Conservation (phyloP, 768 basidiomycete species). For the Amyloporia xantha region DNA sequence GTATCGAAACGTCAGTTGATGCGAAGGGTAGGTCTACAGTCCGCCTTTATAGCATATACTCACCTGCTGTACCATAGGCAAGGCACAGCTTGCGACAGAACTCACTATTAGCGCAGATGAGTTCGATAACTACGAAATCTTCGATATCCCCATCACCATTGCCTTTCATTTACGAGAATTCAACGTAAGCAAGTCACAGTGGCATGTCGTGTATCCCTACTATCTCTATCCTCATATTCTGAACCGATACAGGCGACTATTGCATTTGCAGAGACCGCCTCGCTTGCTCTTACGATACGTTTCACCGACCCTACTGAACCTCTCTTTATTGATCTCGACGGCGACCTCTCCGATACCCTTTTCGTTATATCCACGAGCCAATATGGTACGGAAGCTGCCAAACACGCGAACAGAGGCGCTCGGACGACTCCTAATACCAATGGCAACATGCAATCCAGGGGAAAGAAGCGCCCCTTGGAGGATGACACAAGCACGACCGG, state of each 20-base stretch:
- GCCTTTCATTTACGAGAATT: constrained; percentile 83
- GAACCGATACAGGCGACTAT: constrained; percentile 59
- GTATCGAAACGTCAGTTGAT: constrained; percentile 59
- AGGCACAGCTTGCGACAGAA: constrained; percentile 65
- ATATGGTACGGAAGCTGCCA: neutral
- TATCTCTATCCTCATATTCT: neutral
- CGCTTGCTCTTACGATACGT: constrained; percentile 57
- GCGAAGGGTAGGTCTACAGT: constrained; percentile 44
- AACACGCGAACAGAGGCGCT: neutral
- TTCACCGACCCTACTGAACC: constrained; percentile 73
- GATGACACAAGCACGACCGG: constrained; percentile 15
- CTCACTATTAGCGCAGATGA: constrained; percentile 72
- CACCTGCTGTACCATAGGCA: constrained; percentile 32
- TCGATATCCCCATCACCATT: constrained; percentile 55
- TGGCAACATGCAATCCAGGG: constrained; percentile 2
- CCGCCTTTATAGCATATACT: neutral
- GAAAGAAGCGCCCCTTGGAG: constrained; percentile 38
- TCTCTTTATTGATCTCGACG: constrained; percentile 71
- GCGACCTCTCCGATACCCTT: constrained; percentile 55
- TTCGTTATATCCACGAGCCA: constrained; percentile 75
- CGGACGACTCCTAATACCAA: neutral
- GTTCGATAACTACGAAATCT: constrained; percentile 72
- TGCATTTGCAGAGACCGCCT: constrained; percentile 68
- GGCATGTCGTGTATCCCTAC: neutral
- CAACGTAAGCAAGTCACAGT: too few relatives aligned